Conservation (phyloP, 768 basidiomycete species). For the Phaffia tasmanica region DNA sequence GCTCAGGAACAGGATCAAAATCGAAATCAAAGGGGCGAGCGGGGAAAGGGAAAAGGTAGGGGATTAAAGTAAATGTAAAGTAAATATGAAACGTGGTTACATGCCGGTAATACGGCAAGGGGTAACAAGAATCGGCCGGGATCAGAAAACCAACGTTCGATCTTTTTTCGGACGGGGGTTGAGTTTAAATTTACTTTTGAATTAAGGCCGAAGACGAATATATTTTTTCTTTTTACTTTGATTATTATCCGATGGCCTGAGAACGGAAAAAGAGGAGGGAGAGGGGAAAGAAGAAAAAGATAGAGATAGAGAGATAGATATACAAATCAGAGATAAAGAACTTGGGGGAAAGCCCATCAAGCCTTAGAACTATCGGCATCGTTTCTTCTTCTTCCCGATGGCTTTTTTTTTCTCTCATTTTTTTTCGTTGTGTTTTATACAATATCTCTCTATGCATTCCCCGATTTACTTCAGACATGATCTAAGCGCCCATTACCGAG, state of each 20-base stretch:
- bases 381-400: neutral
- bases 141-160: no score
- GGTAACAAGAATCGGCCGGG: no score
- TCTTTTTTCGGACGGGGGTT: no score
- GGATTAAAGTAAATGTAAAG: neutral
- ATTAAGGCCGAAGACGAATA: neutral
- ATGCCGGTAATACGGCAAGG: no score
- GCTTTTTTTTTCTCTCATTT: neutral
- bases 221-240: neutral
- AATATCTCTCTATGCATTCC: slow-evolving; percentile 4
- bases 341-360: neutral
- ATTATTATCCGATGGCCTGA: neutral
- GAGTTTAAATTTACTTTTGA: neutral
- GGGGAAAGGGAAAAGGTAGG: neutral
- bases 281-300: neutral
- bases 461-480: slow-evolving; percentile 1
- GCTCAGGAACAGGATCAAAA: no score
- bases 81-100: no score
- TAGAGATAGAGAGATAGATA: neutral
- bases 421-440: no score
- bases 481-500: neutral
- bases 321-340: neutral
- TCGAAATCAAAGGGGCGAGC: no score
- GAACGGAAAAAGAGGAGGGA: neutral
- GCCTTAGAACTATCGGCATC: neutral